A percentile compares a stretch with the other conserved stretches of the same genome.
Evolutionary conservation across 192 early-diverging fungal species (phyloP).

Genomic region (Backusella parvicylindrica): DNA sequence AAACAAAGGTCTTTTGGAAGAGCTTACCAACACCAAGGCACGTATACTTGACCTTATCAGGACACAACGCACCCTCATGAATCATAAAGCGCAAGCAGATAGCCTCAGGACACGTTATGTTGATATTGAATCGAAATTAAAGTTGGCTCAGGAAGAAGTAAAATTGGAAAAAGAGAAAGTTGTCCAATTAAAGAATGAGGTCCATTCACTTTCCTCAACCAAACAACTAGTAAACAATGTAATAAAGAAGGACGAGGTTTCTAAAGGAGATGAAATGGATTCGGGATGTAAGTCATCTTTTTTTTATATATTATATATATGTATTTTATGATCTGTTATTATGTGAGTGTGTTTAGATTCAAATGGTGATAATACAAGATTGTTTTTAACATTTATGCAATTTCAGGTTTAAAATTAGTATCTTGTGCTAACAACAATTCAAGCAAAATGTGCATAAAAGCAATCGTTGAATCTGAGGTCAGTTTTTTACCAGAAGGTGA

Average conservation of each 20-base stretch:
- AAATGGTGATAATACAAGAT: not conserved
- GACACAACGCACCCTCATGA: not conserved
- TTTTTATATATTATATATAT: no score
- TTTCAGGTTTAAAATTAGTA: not conserved
- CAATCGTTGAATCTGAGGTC: not conserved
- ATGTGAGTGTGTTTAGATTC: not conserved
- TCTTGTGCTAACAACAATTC: not conserved
- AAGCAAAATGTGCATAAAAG: not conserved
- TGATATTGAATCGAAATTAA: not conserved
- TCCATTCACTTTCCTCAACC: not conserved
- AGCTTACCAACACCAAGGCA: not conserved
- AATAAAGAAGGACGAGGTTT: not conserved
- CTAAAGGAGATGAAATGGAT: not conserved
- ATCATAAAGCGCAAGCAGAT: not conserved
- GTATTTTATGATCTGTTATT: not conserved
- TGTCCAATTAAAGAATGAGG: not conserved
- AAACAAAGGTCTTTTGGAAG: not conserved
- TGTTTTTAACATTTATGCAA: not conserved
- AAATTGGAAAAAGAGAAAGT: not conserved
- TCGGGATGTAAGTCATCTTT: not conserved
- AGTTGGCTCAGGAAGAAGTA: not conserved
- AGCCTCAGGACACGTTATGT: not conserved
- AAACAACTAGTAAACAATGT: not conserved
- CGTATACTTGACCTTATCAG: not conserved
- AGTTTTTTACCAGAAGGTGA: not conserved